These are phyloP conservation scores for Parastagonospora avenae DNA, from an alignment of 2,329 filamentous ascomycete genomes.

Conservation along the genomic window DNA sequence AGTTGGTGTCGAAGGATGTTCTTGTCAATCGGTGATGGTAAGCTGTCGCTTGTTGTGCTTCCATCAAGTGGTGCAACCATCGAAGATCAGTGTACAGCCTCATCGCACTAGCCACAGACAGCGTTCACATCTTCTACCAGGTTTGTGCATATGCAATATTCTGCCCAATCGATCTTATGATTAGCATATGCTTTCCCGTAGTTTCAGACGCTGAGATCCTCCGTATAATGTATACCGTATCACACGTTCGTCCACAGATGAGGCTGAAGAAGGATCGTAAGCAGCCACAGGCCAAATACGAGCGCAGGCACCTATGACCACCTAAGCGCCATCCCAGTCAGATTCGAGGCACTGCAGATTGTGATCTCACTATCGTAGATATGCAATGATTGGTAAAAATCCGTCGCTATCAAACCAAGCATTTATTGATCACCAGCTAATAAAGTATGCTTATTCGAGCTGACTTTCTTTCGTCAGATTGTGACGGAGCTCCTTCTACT, in stretches of 20 bases:
- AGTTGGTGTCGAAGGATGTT: not conserved
- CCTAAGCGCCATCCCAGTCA: no score
- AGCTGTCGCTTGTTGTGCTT: no score
- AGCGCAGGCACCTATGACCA: not conserved
- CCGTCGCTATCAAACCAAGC: conserved; percentile 20
- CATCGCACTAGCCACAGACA: no score
- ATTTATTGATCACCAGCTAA: conserved; percentile 26
- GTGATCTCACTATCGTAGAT: not conserved
- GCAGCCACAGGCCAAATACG: conserved; percentile 13
- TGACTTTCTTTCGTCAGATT: conserved; percentile 10
- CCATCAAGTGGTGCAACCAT: no score
- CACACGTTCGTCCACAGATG: not conserved
- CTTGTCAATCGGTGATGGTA: not conserved
- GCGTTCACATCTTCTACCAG: no score
- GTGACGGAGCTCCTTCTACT: conserved; percentile 4
- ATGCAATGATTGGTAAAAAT: not conserved
- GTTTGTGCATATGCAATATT: no score
- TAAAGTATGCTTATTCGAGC: conserved; percentile 22
- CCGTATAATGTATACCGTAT: no score
- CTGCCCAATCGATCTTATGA: not conserved
- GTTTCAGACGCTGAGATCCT: no score
- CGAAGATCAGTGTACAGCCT: no score
- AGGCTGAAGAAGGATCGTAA: conserved; percentile 13
- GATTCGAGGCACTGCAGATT: conserved; percentile 1
- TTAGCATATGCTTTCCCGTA: no score